Evolutionary conservation across 305 asterid species (phyloP), one percentile per base, ranked within the genome.

Genomic region (Fraxinus albicans): DNA sequence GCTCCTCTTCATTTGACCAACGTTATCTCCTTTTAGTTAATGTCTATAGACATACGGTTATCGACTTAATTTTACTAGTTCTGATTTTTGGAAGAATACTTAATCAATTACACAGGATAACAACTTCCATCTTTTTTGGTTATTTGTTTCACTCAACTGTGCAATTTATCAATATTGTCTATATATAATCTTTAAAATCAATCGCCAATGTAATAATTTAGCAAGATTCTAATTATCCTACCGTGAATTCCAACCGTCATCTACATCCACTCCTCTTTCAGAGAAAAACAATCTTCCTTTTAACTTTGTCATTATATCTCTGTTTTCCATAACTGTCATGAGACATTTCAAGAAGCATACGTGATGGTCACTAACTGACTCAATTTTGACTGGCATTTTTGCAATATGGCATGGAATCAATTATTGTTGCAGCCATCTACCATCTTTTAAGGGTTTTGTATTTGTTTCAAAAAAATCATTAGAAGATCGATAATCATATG

Each of bases 401-500:
- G 23, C 7, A 29, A 15, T 9, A 10, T 69, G 36, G 40, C 40
- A 31, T 25, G 76, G 76, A 70, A 70, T 70, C 23, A 12, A 70
- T 13, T 31, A 70, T 70, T 29, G 15, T 70, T 31, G 42, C 76
- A 13, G 6, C 23, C 36, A 31, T 69, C 75, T 69, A 69, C 13
- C 75, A 69, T 69, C n/a, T 69, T 69, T 69, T n/a, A 6, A 35
- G 17, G 73, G 2, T 67, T 78, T 73, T 58, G 27, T 6, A 25
- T 25, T 8, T 67, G 76, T 50, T 78, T 53, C 21, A 50, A 25
- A 19, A 77, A 74, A 60, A 21, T 86, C 70, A 12, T 74, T 72
- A 84, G 90, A 87, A 83, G 29, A 33, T 70, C 25, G 9, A 29
- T 31, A 70, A 31, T 70, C 42, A 25, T 33, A 29, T 86, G 60